Conservation (phyloP, 257 asterid genomes). For the Cinchona pubescens region DNA sequence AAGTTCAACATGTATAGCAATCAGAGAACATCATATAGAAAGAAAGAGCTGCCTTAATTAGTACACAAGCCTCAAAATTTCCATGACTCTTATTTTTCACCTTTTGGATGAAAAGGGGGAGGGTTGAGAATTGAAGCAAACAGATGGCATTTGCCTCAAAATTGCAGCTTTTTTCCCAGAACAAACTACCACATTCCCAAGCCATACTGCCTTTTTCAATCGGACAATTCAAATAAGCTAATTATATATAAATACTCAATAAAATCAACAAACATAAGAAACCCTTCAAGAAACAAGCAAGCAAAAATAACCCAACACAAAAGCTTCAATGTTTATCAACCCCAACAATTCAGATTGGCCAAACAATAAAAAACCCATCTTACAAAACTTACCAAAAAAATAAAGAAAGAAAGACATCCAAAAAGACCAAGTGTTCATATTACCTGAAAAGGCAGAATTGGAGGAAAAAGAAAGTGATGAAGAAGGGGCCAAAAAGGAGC, state of each 20-base stretch:
- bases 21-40: neutral
- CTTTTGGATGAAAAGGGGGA: neutral
- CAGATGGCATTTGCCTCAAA: neutral
- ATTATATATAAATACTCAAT: neutral
- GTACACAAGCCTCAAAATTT: neutral
- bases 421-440: neutral
- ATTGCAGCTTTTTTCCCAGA: neutral
- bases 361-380: neutral
- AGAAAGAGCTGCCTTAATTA: neutral
- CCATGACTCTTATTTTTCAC: neutral
- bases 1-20: neutral
- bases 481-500: conserved; percentile 46
- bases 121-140: neutral
- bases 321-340: neutral
- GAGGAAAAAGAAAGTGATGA: conserved; percentile 52
- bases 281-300: neutral
- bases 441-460: conserved; percentile 60
- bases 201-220: neutral
- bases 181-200: neutral
- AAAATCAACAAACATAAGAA: neutral
- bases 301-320: neutral
- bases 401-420: neutral
- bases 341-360: neutral
- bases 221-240: neutral
- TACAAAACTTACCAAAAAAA: neutral